A percentile compares a stretch with the other conserved stretches of the same genome.
phyloP scores from a whole-genome alignment of 164 flowering plant genomes.

The Piper longum region DNA sequence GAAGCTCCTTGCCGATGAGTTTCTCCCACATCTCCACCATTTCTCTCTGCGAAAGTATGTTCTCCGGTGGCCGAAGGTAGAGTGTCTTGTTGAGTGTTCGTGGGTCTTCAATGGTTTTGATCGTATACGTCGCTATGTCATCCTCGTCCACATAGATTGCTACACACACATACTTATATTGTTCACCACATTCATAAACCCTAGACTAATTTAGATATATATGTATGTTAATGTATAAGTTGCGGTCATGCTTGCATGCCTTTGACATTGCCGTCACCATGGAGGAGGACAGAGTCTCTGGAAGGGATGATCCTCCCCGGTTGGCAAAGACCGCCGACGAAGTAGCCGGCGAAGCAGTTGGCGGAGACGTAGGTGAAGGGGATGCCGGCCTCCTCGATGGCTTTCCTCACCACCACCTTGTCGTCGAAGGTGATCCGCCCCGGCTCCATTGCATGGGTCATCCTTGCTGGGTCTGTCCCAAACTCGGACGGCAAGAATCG shows the following conservation, averaged over 20 bases:
- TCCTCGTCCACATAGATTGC: constrained; percentile 50
- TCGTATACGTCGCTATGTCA: constrained; percentile 51
- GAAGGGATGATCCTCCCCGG: constrained; percentile 5
- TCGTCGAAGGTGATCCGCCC: constrained; percentile 17
- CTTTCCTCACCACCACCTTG: constrained; percentile 15
- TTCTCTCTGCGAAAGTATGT: constrained; percentile 50
- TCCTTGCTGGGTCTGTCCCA: constrained; percentile 13
- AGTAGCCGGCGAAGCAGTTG: constrained; percentile 19
- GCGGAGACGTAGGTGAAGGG: constrained; percentile 17
- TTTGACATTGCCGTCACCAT: constrained; percentile 12
- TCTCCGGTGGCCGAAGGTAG: constrained; percentile 45
- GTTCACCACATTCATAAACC: background rate
- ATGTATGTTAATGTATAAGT: background rate
- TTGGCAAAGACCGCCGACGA: constrained; percentile 9
- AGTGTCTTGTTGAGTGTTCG: constrained; percentile 56
- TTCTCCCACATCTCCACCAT: constrained; percentile 58
- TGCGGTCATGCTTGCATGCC: constrained; percentile 1
- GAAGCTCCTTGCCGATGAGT: constrained; percentile 30
- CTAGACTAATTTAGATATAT: background rate
- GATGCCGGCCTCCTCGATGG: constrained; percentile 13
- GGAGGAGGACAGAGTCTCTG: constrained; percentile 5
- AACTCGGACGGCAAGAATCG: constrained; percentile 15
- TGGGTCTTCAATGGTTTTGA: constrained; percentile 53
- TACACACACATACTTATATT: constrained; percentile 8
- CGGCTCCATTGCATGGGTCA: constrained; percentile 13